Conservation (phyloP, 2,329 filamentous ascomycete genomes). For the Dryadomyces quercivorus region DNA sequence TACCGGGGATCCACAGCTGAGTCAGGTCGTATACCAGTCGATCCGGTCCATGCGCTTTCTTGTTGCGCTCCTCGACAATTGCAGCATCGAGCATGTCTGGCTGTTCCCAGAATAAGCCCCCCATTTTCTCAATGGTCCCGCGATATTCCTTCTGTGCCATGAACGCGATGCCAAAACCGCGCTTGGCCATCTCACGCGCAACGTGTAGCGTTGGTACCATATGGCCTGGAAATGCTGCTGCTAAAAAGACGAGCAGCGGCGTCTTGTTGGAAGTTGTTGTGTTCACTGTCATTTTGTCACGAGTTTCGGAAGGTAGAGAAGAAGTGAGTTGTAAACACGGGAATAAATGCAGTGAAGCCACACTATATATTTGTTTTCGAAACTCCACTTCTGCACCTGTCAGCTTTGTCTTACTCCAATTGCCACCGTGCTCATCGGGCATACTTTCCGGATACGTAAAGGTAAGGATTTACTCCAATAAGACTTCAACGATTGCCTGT, state of each 20-base stretch:
- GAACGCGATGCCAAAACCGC: conserved; percentile 2
- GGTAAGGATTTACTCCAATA: no score
- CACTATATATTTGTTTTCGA: no score
- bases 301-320: no score
- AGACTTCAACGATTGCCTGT: no score
- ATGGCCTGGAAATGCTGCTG: conserved; percentile 15
- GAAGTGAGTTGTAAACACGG: no score
- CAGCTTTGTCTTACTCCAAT: no score
- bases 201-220: neutral
- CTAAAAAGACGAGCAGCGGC: neutral
- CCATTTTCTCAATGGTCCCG: neutral
- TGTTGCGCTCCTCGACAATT: neutral
- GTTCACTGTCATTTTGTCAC: no score
- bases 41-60: neutral
- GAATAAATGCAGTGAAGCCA: no score
- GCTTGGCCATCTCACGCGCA: conserved; percentile 1
- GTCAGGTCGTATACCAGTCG: neutral
- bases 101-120: neutral
- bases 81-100: neutral
- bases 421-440: no score
- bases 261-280: no score
- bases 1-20: neutral
- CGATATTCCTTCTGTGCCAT: neutral
- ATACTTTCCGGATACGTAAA: no score
- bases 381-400: no score